Percentiles rank a stretch among this genome's conserved stretches.
Conservation (phyloP, 192 early-diverging fungal species). For the Spizellomyces punctatus region DNA sequence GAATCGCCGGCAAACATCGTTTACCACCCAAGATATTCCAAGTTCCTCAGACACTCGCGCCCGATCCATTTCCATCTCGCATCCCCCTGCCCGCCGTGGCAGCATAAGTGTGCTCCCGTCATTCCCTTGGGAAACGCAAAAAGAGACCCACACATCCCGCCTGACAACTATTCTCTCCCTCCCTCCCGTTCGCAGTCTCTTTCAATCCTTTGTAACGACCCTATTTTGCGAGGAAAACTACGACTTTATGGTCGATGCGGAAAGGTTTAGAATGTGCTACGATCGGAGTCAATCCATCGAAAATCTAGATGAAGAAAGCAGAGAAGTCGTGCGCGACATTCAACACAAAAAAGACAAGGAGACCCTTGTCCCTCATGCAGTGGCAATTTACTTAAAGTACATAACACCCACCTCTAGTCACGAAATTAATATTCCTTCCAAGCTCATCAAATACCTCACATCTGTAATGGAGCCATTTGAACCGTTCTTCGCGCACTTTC, state of each 20-base stretch:
- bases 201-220: slow-evolving; percentile 64
- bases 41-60: neutral
- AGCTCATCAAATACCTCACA: slow-evolving; percentile 39
- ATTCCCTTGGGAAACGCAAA: slow-evolving; percentile 10
- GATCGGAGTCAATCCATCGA: slow-evolving; percentile 17
- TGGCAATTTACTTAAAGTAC: slow-evolving; percentile 48
- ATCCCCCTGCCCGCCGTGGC: neutral
- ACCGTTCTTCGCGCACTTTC: slow-evolving; percentile 54
- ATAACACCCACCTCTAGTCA: slow-evolving; percentile 36
- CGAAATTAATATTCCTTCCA: slow-evolving; percentile 48
- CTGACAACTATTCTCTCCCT: slow-evolving; percentile 66
- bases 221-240: slow-evolving; percentile 78
- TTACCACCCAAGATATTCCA: neutral
- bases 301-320: neutral
- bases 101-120: neutral
- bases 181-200: slow-evolving; percentile 52
- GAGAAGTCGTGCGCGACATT: neutral
- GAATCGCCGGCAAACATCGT: neutral
- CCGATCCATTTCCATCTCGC: neutral
- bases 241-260: slow-evolving; percentile 66
- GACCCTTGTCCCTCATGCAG: slow-evolving; percentile 30
- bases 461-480: slow-evolving; percentile 39
- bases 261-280: slow-evolving; percentile 52
- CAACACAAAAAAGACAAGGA: slow-evolving; percentile 8
- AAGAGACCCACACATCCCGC: slow-evolving; percentile 55